A percentile compares a stretch with the other conserved stretches of the same genome.
These are phyloP conservation scores for Microthyrium microscopicum DNA, from an alignment of 2,329 filamentous ascomycete species.

Conservation along the genomic window DNA sequence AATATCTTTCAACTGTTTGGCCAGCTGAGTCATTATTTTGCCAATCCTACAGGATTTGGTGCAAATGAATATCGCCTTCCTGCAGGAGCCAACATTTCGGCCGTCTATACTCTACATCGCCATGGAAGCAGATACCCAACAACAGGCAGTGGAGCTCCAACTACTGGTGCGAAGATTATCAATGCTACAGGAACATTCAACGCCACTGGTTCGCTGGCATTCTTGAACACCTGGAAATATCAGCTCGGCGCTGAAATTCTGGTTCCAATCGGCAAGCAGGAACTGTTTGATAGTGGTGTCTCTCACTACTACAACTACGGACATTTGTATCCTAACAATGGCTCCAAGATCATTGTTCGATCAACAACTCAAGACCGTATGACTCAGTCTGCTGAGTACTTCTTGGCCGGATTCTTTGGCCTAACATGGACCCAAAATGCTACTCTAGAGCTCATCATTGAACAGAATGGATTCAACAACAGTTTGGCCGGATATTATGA, in stretches of 20 bases:
- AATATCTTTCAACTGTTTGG: conserved; percentile 60
- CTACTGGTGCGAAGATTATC: conserved; percentile 40
- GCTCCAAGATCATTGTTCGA: conserved; percentile 54
- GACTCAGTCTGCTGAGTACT: conserved; percentile 62
- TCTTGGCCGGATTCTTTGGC: conserved; percentile 64
- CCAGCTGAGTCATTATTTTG: conserved; percentile 51
- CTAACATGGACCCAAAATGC: conserved; percentile 56
- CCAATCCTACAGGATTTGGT: conserved; percentile 52
- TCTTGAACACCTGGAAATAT: conserved; percentile 54
- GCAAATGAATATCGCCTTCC: conserved; percentile 56
- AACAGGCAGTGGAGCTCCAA: conserved; percentile 35
- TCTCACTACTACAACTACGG: conserved; percentile 59
- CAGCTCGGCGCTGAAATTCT: conserved; percentile 54
- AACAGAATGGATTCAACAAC: conserved; percentile 48
- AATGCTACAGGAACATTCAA: conserved; percentile 37
- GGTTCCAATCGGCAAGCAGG: conserved; percentile 54
- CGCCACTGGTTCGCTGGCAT: conserved; percentile 43
- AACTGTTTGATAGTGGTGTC: conserved; percentile 54
- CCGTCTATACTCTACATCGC: conserved; percentile 56
- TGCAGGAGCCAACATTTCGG: conserved; percentile 47
- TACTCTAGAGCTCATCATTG: conserved; percentile 56
- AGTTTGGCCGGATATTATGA: conserved; percentile 50
- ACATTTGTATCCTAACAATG: conserved; percentile 49
- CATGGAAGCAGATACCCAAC: conserved; percentile 63
- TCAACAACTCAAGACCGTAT: conserved; percentile 65